Evolutionary conservation across 768 basidiomycete genomes (phyloP).

Genomic region (Mycena indigotica): DNA sequence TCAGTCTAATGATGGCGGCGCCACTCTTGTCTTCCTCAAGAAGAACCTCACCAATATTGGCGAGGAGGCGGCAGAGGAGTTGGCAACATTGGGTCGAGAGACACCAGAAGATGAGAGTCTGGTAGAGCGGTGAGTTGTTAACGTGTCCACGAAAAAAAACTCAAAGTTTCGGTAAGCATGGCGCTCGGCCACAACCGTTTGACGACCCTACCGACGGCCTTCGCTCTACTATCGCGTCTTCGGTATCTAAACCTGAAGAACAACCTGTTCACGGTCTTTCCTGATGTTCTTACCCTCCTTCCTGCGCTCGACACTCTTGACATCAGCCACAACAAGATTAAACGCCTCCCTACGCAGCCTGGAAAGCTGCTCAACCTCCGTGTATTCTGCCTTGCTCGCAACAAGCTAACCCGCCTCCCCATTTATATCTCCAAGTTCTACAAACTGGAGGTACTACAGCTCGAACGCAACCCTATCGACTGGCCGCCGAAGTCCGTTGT

Average conservation of each 20-base stretch:
- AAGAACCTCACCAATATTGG: constrained; percentile 76
- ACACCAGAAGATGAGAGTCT: constrained; percentile 50
- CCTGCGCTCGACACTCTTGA: constrained; percentile 85
- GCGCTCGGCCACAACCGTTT: constrained; percentile 87
- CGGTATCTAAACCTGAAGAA: constrained; percentile 87
- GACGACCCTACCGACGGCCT: constrained; percentile 72
- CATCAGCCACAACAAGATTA: constrained; percentile 90
- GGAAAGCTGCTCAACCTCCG: constrained; percentile 77
- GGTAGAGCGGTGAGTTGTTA: constrained; percentile 58
- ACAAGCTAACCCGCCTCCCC: constrained; percentile 81
- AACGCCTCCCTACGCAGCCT: constrained; percentile 73
- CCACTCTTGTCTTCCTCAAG: constrained; percentile 84
- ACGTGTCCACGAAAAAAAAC: constrained; percentile 2
- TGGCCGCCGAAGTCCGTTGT: constrained; percentile 79
- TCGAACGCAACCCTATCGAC: constrained; percentile 90
- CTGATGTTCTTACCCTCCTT: constrained; percentile 71
- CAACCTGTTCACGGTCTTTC: constrained; percentile 82
- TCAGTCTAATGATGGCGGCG: constrained; percentile 73
- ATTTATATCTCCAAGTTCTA: constrained; percentile 74
- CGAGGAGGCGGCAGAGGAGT: constrained; percentile 71
- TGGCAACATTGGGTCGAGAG: constrained; percentile 62
- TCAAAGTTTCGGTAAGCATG: constrained; percentile 52
- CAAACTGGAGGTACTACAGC: constrained; percentile 75
- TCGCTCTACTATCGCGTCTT: constrained; percentile 69
- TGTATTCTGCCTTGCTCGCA: constrained; percentile 84